Evolutionary conservation across 2,329 filamentous ascomycete genomes (phyloP), one percentile per base, ranked within the genome.

Genomic region (Ceratocystis destructans): DNA sequence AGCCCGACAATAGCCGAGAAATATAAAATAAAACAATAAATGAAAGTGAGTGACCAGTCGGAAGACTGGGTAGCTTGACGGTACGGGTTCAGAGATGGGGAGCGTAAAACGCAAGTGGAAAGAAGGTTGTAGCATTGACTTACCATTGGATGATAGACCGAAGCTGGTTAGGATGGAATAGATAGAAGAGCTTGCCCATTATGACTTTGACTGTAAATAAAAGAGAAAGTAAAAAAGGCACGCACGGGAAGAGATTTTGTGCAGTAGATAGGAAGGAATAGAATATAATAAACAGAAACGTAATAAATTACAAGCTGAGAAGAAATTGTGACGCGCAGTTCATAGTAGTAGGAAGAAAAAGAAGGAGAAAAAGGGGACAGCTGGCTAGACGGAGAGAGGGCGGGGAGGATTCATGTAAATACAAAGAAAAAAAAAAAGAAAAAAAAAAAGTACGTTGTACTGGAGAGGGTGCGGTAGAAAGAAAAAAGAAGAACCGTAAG

Each of bases 81-180:
- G 6, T 20, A 17, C 53, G 48, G 25, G 62, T 37, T 5, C 0
- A 4, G 37, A 15, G 37, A 41, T 15, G 10, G 61, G 62, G 69
- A 61, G 61, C 63, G 70, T 70, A 68, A 62, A 69, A 48, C 48
- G 17, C 50, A 46, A 33, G 17, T 48, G 25, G 15, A 66, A 41
- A 41, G 10, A 12, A 41, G 37, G 12, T 15, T 41, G 37, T 41
- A 15, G 10, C 37, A 12, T 12, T 41, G 37, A 73, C 79, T 71
- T 80, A 94, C 91, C 91, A 96, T 86, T 96, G 91, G 69, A 96
- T 81, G 69, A 96, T 90, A 61, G 88, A 82, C 73, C 90, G 86
- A 74, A 96, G 78, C 78, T 96, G 82, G 70, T 81, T 81, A 45
- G 89, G 88, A 76, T 95, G 91, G 70, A 89, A 78, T 67, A 86